These are phyloP conservation scores for Sphagnum contortum DNA, from an alignment of 225 moss, liverwort and hornwort species.

Conservation along the genomic window DNA sequence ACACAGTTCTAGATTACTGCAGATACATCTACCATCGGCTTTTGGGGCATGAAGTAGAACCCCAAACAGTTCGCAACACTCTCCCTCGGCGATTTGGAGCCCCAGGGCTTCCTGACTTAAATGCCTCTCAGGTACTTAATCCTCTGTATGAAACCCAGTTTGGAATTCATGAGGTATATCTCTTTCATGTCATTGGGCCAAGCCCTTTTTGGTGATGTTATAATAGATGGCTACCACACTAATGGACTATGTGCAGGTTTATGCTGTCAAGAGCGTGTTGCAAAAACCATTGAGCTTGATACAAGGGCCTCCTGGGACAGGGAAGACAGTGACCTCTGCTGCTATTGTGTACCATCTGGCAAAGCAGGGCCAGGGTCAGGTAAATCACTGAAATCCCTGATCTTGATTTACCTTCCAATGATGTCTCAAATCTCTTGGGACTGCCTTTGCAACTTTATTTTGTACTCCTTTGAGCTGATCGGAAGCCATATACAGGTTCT, in stretches of 20 bases:
- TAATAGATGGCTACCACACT: neutral
- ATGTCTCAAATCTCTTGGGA: neutral
- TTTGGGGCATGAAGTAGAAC: conserved; percentile 47
- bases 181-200: neutral
- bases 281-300: conserved; percentile 63
- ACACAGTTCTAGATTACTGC: neutral
- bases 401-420: neutral
- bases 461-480: neutral
- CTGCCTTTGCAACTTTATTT: neutral
- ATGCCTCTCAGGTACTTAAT: conserved; percentile 40
- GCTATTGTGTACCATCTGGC: conserved; percentile 66
- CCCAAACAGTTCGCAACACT: conserved; percentile 45
- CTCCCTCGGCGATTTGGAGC: conserved; percentile 60
- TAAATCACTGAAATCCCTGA: conserved; percentile 4
- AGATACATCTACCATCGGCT: conserved; percentile 60
- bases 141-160: no score
- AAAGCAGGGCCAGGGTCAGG: conserved; percentile 61
- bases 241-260: conserved; percentile 16
- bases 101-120: conserved; percentile 55
- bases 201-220: neutral
- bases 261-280: conserved; percentile 48
- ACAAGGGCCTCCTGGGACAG: conserved; percentile 64
- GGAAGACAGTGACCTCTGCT: conserved; percentile 60
- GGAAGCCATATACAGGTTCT: conserved; percentile 20
- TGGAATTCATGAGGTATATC: neutral